These are phyloP conservation scores for Cyberlindnera euphorbiae DNA, from an alignment of 805 yeast genomes.

Conservation along the genomic window DNA sequence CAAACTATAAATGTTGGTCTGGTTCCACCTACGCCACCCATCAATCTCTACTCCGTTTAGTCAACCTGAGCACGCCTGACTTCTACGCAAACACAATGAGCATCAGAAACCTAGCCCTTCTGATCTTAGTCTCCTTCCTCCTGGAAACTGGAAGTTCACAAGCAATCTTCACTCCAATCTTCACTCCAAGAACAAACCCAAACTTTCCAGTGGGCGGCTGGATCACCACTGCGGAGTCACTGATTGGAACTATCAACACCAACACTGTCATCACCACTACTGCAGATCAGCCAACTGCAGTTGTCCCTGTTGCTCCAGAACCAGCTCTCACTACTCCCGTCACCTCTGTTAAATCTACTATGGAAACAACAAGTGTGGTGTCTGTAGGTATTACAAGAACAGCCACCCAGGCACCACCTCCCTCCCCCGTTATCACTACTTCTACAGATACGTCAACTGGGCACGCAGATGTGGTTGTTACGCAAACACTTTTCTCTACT, in stretches of 20 bases:
- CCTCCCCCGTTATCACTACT: constrained; percentile 7
- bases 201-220: constrained; percentile 13
- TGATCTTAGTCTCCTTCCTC: too few species aligned
- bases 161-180: constrained; percentile 11
- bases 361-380: constrained; percentile 1
- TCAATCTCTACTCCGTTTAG: too few species aligned
- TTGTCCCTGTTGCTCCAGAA: constrained; percentile 3
- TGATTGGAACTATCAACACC: constrained; percentile 18
- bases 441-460: constrained; percentile 2
- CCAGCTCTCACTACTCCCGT: background rate
- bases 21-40: too few species aligned
- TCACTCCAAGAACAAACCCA: constrained; percentile 17
- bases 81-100: too few species aligned
- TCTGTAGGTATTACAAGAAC: too few species aligned
- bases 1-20: too few species aligned
- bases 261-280: constrained; percentile 14
- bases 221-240: constrained; percentile 17
- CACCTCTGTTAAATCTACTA: constrained; percentile 1
- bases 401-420: too few species aligned
- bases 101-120: too few species aligned
- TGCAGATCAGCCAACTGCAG: constrained; percentile 4
- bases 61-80: too few species aligned
- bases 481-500: constrained; percentile 15
- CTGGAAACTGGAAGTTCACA: constrained; percentile 1
- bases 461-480: too few species aligned